These are phyloP conservation scores for Gossypium ekmanianum DNA, from an alignment of 345 rosid genomes.

Conservation along the genomic window DNA sequence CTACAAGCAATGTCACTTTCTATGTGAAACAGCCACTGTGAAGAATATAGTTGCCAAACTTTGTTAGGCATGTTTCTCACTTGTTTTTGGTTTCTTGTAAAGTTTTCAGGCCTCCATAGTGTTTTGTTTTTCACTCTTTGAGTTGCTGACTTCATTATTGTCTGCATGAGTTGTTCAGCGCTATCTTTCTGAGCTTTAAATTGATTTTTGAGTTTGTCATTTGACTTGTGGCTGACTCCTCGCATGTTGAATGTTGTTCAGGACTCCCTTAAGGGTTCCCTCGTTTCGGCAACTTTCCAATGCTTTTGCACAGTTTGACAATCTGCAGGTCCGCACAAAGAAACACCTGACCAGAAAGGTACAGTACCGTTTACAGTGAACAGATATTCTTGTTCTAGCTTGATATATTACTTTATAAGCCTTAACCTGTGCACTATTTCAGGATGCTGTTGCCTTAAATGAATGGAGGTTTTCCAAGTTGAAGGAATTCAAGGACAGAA, in stretches of 20 bases:
- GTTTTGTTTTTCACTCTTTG: background rate
- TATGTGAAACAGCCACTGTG: background rate
- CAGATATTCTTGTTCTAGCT: background rate
- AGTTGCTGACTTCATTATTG: background rate
- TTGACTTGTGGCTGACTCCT: conserved; percentile 12
- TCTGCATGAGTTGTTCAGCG: background rate
- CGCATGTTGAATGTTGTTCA: conserved; percentile 28
- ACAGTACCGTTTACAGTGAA: conserved; percentile 1
- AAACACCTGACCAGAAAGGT: conserved; percentile 90
- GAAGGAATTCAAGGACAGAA: conserved; percentile 68
- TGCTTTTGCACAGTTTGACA: conserved; percentile 83
- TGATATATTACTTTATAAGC: background rate
- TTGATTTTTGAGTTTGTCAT: background rate
- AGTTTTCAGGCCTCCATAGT: background rate
- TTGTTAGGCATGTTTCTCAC: background rate
- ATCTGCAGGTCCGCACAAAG: conserved; percentile 68
- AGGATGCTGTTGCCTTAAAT: conserved; percentile 85
- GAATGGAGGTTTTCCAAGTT: conserved; percentile 93
- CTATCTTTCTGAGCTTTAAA: background rate
- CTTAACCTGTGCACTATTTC: conserved; percentile 22
- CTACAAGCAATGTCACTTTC: background rate
- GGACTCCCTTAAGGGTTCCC: conserved; percentile 62
- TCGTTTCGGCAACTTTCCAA: conserved; percentile 80
- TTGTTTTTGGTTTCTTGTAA: background rate
- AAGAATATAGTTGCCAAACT: background rate